Evolutionary conservation across 768 basidiomycete species (phyloP), one percentile per base, ranked within the genome.

Genomic region (Phaffia tasmanica): DNA sequence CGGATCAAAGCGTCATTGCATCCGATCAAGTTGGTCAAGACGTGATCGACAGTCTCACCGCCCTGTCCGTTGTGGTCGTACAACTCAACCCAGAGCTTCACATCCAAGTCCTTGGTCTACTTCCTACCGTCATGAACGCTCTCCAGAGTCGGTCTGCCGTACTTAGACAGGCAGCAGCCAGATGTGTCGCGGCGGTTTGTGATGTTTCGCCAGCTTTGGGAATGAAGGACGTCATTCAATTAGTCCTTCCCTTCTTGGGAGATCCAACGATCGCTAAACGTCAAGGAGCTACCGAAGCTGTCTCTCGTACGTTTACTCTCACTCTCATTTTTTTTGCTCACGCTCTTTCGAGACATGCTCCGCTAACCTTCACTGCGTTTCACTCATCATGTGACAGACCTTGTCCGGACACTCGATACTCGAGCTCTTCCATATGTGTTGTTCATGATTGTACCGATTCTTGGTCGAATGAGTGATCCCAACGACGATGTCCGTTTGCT

Each of bases 381-480:
- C 51, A 5, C 35, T 29, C 29, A 46, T n/a, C 6, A 4, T n/a
- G 49, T 57, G 19, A 0, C 72, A 98, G 94, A 94, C 74, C 85
- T 98, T 70, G 87, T 98, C 32, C 87, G 91, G 70, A 82, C 83
- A 68, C 83, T 99, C 59, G 92, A 98, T 71, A 84, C 95, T 77
- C 93, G 92, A 75, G 87, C 92, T 8, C 79, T 99, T 53, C 94
- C 95, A 15, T 99, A 98, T 73, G 87, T 98, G 11, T 87, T 98
- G 69, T 98, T 99, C 78, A 80, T 99, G 77, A 84, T 99, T 42
- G 93, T 98, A 0, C 95, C 95, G 0, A 84, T 98, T 6, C 84
- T 99, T 9, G 95, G 95, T 9, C 82, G 95, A 47, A 99, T 98
- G 95, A 97, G 91, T 72, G 95, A 99, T 75, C 74, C 84, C 5